Conservation (phyloP, 2,329 filamentous ascomycete genomes). For the Epichloe gansuensis region DNA sequence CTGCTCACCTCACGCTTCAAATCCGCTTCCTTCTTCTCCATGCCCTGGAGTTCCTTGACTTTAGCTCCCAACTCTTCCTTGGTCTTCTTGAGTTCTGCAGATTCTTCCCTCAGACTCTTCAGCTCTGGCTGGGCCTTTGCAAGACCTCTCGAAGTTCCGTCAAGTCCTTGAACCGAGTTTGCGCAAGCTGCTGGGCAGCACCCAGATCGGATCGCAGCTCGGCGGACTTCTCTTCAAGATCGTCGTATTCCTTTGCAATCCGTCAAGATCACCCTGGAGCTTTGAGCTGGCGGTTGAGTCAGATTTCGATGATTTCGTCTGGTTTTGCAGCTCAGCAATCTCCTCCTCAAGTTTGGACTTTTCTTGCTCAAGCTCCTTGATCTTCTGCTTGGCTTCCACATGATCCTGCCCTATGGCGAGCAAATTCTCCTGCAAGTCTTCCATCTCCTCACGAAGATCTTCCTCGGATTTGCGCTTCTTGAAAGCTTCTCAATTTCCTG, state of each 20-base stretch:
- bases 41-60: constrained; percentile 50
- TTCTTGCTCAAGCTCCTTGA: constrained; percentile 58
- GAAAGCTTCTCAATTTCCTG: constrained; percentile 57
- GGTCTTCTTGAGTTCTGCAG: constrained; percentile 56
- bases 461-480: constrained; percentile 65
- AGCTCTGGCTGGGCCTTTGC: constrained; percentile 77
- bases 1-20: constrained; percentile 60
- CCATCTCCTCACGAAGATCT: constrained; percentile 73
- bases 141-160: constrained; percentile 68
- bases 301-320: constrained; percentile 37
- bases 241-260: constrained; percentile 45
- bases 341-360: constrained; percentile 50
- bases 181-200: constrained; percentile 75
- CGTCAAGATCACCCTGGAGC: constrained; percentile 48
- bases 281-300: constrained; percentile 35
- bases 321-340: constrained; percentile 57
- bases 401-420: constrained; percentile 70
- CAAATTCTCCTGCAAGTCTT: constrained; percentile 68
- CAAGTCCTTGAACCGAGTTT: constrained; percentile 78
- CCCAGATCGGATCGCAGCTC: constrained; percentile 71
- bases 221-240: constrained; percentile 56
- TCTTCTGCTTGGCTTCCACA: constrained; percentile 68
- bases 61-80: constrained; percentile 60
- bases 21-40: constrained; percentile 76
- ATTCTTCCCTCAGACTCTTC: constrained; percentile 64